Conservation (phyloP, 352 stramenopile species). For the Globisporangium takayamanum region DNA sequence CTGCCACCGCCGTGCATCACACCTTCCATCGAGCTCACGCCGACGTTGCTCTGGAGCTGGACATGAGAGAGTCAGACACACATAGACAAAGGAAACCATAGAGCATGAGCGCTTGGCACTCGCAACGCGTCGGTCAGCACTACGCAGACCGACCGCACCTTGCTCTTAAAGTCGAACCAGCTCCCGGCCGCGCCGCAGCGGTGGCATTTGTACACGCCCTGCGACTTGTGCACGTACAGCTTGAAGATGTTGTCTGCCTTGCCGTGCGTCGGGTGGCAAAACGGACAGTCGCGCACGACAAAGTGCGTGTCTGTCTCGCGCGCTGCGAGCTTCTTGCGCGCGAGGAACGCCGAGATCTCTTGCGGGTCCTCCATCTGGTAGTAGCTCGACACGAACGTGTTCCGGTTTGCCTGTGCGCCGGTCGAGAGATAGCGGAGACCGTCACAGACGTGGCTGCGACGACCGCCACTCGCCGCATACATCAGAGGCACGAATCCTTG, state of each 20-base stretch:
- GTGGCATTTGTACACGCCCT: constrained; percentile 88
- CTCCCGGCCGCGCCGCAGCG: constrained; percentile 78
- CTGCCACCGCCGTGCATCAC: constrained; percentile 28
- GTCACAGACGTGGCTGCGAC: constrained; percentile 2
- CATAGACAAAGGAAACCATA: background rate
- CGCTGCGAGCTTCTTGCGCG: constrained; percentile 58
- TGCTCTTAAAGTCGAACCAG: constrained; percentile 89
- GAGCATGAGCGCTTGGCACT: background rate
- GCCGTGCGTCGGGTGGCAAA: constrained; percentile 78
- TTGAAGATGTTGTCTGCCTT: constrained; percentile 88
- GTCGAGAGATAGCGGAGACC: constrained; percentile 18
- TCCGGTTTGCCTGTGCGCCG: constrained; percentile 14
- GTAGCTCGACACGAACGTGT: constrained; percentile 77
- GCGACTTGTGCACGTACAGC: constrained; percentile 85
- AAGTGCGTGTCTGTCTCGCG: constrained; percentile 77
- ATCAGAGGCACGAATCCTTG: background rate
- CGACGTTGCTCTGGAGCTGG: constrained; percentile 46
- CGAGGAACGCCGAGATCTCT: constrained; percentile 63
- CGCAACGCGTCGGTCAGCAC: background rate
- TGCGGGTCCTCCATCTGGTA: constrained; percentile 60
- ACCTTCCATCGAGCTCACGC: constrained; percentile 30
- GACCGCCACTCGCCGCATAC: constrained; percentile 1
- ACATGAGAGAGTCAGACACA: background rate
- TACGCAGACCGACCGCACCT: constrained; percentile 17
- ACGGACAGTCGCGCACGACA: constrained; percentile 80